These are phyloP conservation scores for Fusarium haematococcum DNA, from an alignment of 2,329 filamentous ascomycete species.

Conservation along the genomic window DNA sequence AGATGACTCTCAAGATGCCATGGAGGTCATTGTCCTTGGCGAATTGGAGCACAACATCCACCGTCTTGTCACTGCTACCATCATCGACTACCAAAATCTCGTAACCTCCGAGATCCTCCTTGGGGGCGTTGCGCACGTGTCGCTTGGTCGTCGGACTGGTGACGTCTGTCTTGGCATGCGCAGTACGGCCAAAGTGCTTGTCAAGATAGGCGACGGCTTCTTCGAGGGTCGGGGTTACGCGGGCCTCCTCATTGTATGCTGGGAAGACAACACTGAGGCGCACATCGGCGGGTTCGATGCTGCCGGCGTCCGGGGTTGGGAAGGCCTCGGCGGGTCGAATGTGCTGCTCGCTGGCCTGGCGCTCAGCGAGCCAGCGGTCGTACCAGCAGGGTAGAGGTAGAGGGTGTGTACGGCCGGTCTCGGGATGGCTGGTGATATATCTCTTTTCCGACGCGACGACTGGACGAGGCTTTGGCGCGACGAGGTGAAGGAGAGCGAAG, in stretches of 20 bases:
- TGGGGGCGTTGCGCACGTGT: constrained; percentile 48
- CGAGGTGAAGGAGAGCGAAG: constrained; percentile 75
- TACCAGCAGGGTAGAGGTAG: constrained; percentile 86
- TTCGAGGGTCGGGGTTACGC: constrained; percentile 85
- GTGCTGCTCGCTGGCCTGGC: constrained; percentile 61
- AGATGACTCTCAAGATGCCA: constrained; percentile 84
- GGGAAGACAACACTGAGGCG: constrained; percentile 93
- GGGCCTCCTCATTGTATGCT: constrained; percentile 92
- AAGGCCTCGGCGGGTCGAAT: constrained; percentile 52
- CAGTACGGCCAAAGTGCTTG: constrained; percentile 72
- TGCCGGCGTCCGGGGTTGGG: constrained; percentile 61
- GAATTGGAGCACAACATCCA: constrained; percentile 83
- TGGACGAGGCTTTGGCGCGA: constrained; percentile 84
- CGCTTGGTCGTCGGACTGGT: constrained; percentile 46
- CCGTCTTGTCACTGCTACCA: constrained; percentile 85
- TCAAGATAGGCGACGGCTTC: constrained; percentile 92
- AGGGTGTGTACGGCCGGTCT: constrained; percentile 53
- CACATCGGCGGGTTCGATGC: constrained; percentile 81
- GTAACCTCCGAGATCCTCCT: constrained; percentile 70
- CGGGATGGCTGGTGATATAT: constrained; percentile 80
- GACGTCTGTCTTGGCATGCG: constrained; percentile 38
- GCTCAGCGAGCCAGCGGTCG: constrained; percentile 76
- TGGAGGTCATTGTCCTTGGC: constrained; percentile 79
- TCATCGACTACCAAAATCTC: constrained; percentile 95
- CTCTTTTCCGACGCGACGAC: constrained; percentile 83